These are phyloP conservation scores for Beta lomatogona DNA, from an alignment of 179 eudicot species.

Conservation along the genomic window DNA sequence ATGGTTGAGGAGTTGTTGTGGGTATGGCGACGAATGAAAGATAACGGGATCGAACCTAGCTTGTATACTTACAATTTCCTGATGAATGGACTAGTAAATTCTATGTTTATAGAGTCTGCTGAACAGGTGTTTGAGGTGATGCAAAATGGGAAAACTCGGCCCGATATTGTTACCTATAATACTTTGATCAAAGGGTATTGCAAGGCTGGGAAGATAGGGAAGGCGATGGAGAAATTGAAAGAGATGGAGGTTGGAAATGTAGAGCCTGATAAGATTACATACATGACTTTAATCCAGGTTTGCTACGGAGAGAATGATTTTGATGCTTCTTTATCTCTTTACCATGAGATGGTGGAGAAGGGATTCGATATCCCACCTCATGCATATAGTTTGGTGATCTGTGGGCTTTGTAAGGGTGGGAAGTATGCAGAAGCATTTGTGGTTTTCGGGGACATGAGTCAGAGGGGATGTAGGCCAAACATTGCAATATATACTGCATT, in stretches of 20 bases:
- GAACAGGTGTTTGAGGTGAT: conserved; percentile 93
- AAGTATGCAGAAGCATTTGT: conserved; percentile 57
- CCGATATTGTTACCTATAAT: conserved; percentile 83
- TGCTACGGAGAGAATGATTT: conserved; percentile 67
- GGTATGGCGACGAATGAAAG: conserved; percentile 90
- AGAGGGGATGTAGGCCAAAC: conserved; percentile 66
- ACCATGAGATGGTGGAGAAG: conserved; percentile 81
- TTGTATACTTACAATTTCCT: conserved; percentile 76
- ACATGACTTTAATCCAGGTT: conserved; percentile 77
- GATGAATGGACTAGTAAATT: conserved; percentile 84
- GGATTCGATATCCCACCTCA: conserved; percentile 72
- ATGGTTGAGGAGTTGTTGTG: conserved; percentile 93
- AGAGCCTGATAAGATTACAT: conserved; percentile 81
- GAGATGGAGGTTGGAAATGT: conserved; percentile 69
- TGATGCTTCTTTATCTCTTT: conserved; percentile 70
- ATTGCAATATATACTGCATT: conserved; percentile 81
- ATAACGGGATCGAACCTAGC: conserved; percentile 71
- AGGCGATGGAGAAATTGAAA: conserved; percentile 67
- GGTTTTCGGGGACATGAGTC: conserved; percentile 67
- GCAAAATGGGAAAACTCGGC: conserved; percentile 66
- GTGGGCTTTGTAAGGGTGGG: conserved; percentile 90
- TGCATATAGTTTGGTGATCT: conserved; percentile 87
- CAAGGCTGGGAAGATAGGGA: conserved; percentile 64
- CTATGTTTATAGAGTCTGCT: conserved; percentile 72
- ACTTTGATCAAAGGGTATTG: conserved; percentile 92